Percentiles rank a stretch among this genome's conserved stretches.
These are phyloP conservation scores for Fusarium hainanense DNA, from an alignment of 2,329 filamentous ascomycete genomes.

Conservation along the genomic window DNA sequence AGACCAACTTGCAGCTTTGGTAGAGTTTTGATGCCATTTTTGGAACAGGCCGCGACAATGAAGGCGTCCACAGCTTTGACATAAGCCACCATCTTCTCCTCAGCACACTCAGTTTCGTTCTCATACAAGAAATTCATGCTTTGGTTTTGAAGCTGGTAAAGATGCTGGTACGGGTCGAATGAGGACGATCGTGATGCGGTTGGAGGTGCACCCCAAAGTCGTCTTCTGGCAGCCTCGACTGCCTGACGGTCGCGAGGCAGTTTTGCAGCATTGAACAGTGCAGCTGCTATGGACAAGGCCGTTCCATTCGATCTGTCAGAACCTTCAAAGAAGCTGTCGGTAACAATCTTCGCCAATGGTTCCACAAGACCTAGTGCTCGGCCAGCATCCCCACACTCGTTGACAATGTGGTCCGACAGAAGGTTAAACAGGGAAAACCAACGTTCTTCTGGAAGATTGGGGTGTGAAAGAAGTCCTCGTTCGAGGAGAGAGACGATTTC, in stretches of 20 bases:
- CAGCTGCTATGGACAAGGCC: conserved; percentile 52
- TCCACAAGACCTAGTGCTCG: conserved; percentile 76
- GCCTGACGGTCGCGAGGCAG: conserved; percentile 71
- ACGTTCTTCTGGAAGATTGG: conserved; percentile 57
- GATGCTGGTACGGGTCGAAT: conserved; percentile 71
- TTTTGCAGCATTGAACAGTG: conserved; percentile 59
- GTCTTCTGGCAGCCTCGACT: conserved; percentile 72
- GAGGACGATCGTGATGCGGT: conserved; percentile 54
- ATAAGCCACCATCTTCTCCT: conserved; percentile 56
- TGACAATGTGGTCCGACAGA: conserved; percentile 66
- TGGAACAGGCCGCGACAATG: conserved; percentile 59
- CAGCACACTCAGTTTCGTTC: conserved; percentile 53
- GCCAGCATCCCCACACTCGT: conserved; percentile 75
- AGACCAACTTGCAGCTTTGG: conserved; percentile 71
- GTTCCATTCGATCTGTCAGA: conserved; percentile 38
- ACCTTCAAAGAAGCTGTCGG: conserved; percentile 49
- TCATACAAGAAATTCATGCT: conserved; percentile 67
- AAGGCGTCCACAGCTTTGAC: conserved; percentile 66
- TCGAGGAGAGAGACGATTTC: conserved; percentile 75
- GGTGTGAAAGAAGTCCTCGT: conserved; percentile 64
- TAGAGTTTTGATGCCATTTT: conserved; percentile 67
- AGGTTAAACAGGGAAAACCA: conserved; percentile 68
- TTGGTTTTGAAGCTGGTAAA: conserved; percentile 70
- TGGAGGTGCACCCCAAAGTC: conserved; percentile 67
- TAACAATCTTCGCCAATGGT: conserved; percentile 70